These are phyloP conservation scores for Triticum urartu DNA, from an alignment of 176 grass and related monocot genomes.

Conservation along the genomic window DNA sequence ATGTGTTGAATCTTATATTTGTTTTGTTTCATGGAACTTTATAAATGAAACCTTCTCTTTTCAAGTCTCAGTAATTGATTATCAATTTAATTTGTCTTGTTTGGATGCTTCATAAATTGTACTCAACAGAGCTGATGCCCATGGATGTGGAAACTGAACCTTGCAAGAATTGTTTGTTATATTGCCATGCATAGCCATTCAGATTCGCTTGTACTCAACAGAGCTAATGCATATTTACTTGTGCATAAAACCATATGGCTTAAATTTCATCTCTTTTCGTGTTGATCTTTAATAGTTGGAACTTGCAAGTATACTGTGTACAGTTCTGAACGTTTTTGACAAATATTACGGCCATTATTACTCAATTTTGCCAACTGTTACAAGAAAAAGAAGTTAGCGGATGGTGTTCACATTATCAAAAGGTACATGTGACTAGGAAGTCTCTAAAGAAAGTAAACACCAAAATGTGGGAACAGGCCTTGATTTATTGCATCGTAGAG, in stretches of 20 bases:
- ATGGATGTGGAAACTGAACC: background rate
- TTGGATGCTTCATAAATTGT: background rate
- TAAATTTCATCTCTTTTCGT: background rate
- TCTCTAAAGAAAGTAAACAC: background rate
- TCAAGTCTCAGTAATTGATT: constrained; percentile 15
- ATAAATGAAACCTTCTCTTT: background rate
- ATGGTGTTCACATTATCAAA: background rate
- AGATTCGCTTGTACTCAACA: background rate
- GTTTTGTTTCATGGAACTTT: background rate
- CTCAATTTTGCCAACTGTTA: background rate
- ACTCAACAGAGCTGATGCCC: constrained; percentile 1
- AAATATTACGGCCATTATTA: background rate
- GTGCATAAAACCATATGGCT: background rate
- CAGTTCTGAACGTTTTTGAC: background rate
- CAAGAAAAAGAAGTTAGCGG: background rate
- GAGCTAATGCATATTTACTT: constrained; percentile 15
- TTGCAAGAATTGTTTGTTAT: too few relatives aligned
- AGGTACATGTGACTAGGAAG: background rate
- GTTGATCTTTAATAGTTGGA: constrained; percentile 20
- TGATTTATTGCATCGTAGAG: background rate
- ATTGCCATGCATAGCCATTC: too few relatives aligned
- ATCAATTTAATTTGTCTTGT: background rate
- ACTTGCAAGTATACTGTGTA: background rate
- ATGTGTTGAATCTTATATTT: background rate
- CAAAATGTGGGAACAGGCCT: background rate